Evolutionary conservation across 441 rosid species (phyloP).

Genomic region (Brassica hybrid): DNA sequence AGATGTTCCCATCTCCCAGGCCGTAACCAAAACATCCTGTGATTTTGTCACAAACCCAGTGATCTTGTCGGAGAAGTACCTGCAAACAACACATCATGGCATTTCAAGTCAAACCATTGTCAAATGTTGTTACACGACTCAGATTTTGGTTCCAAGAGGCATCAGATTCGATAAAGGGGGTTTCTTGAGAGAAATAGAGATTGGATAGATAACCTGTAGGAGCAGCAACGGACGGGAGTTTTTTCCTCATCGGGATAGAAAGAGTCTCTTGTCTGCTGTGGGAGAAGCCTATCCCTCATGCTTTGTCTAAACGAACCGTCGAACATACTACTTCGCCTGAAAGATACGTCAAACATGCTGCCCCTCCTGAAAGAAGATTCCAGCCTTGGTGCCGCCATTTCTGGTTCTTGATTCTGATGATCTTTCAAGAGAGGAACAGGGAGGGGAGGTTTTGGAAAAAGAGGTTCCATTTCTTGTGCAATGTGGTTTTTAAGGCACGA

Average conservation of each 20-base stretch:
- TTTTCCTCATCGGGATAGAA: conserved; percentile 18
- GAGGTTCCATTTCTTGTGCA: background rate
- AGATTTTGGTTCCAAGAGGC: background rate
- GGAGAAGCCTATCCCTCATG: conserved; percentile 52
- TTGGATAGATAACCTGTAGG: conserved; percentile 37
- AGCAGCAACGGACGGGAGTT: conserved; percentile 28
- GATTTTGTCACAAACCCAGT: conserved; percentile 30
- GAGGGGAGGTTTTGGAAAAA: background rate
- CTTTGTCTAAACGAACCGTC: conserved; percentile 50
- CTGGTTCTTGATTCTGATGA: conserved; percentile 30
- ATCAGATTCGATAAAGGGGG: background rate
- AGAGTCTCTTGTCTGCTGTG: conserved; percentile 42
- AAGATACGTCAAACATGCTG: conserved; percentile 63
- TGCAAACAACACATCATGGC: conserved; percentile 21
- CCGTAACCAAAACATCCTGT: conserved; percentile 45
- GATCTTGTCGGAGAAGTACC: conserved; percentile 44
- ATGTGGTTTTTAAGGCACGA: background rate
- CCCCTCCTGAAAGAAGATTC: conserved; percentile 45
- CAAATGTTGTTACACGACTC: background rate
- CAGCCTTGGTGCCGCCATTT: conserved; percentile 56
- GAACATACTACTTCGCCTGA: conserved; percentile 48
- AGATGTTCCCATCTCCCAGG: conserved; percentile 65
- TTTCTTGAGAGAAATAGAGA: background rate
- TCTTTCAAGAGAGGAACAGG: conserved; percentile 16
- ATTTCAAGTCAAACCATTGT: background rate